phyloP scores from a whole-genome alignment of 2,329 filamentous ascomycete species.

The Septoria petroselini region DNA sequence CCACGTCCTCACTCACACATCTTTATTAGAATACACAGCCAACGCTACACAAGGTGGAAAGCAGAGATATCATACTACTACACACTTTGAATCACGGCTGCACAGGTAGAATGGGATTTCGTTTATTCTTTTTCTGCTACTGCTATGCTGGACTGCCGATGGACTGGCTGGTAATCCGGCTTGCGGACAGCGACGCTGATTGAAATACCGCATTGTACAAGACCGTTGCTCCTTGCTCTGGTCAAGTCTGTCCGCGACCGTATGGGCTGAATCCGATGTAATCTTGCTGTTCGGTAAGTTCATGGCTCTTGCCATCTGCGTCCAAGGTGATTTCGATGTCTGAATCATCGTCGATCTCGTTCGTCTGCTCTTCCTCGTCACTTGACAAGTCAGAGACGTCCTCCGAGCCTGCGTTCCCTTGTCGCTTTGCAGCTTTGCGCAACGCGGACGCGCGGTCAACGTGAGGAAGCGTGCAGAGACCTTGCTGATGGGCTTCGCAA shows the following conservation, averaged over 20 bases:
- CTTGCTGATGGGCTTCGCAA: constrained; percentile 64
- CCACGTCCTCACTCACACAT: too few species aligned
- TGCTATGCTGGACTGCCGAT: constrained; percentile 8
- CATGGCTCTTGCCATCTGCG: constrained; percentile 41
- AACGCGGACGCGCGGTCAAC: constrained; percentile 82
- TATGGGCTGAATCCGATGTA: constrained; percentile 46
- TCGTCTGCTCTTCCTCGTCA: constrained; percentile 67
- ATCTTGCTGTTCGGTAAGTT: constrained; percentile 54
- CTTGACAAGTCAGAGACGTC: constrained; percentile 63
- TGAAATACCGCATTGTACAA: background rate
- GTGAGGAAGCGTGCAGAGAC: constrained; percentile 78
- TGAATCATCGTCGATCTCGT: constrained; percentile 57
- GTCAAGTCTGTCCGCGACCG: background rate
- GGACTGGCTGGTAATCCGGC: background rate
- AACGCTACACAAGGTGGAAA: background rate
- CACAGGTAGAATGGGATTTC: background rate
- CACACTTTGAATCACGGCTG: too few species aligned
- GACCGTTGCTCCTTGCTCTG: background rate
- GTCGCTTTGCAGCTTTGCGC: constrained; percentile 55
- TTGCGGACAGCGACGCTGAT: background rate
- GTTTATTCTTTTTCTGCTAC: constrained; percentile 2
- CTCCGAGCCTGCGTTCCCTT: constrained; percentile 38
- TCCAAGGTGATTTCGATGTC: constrained; percentile 38
- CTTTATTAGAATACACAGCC: background rate
- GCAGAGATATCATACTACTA: background rate